Base-by-base conservation (phyloP, 208 protist species). In the Vickermania spadyakhi region DNA sequence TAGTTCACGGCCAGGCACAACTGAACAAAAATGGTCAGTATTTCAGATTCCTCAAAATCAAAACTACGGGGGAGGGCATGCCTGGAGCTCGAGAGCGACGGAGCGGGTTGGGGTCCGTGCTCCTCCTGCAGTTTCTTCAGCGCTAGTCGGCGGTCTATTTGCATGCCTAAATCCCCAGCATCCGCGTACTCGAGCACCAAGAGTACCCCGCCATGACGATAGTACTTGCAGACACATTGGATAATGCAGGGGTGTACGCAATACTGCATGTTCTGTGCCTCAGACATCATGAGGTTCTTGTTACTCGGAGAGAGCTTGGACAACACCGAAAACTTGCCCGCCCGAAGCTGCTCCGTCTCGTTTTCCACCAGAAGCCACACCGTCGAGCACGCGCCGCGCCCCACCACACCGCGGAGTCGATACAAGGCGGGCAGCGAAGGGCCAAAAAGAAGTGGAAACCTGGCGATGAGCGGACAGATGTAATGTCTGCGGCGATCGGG, bases 121-220 rank as follows among this genome's bases (percentile, higher is more conserved):
- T 28, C 29, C 11, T 28, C 4, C 61, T 56, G 42, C 64, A 42
- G 61, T 68, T 66, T 36, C 41, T 66, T 30, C 28, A 42, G 1
- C 31, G 67, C 56, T 5, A 52, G 50, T 1, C 85, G 72, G 3
- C 64, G 70, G 51, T 87, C 70, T 11, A 92, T 70, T 58, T 92
- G 85, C 13, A 64, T 70, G 26, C 70, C 64, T 54, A 93, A 58
- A 51, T 93, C 86, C 23, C 86, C 86, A 0, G 69, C 86, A 70
- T 93, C 83, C 25, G 79, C 80, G 64, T 84, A 93, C 72, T 91
- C 84, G 21, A 93, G 51, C 2, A 91, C 72, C 58, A 88, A 70
- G 49, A 89, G 64, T 31, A 74, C 58, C 31, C 64, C 56, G 3
- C 77, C 66, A 0, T 74, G 58, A 0, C 58, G 21, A 59, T 83